Base-by-base conservation (phyloP, 106 monocot species). In the Posidonia australis region DNA sequence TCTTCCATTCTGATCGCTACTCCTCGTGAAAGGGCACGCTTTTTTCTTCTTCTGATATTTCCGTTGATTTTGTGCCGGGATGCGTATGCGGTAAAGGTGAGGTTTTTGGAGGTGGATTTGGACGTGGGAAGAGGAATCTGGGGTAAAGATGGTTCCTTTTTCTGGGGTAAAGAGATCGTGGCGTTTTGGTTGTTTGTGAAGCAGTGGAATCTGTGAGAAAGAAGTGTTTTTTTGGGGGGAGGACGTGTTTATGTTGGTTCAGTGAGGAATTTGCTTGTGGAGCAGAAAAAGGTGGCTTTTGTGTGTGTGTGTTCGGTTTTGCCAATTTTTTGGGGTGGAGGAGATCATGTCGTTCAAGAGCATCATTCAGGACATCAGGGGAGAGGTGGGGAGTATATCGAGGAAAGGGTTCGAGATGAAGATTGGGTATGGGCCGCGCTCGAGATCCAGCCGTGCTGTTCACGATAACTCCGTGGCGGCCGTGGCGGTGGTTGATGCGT, bases 331-430 rank as follows among this genome's bases (percentile, higher is more conserved):
- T n/a, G n/a, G n/a, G n/a, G n/a, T n/a, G n/a, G n/a, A n/a, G n/a
- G n/a, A 63, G 27, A 42, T 66, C 51, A 84, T 82, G 84, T 80
- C 84, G 44, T 78, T 87, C 58, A 81, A 67, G 71, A 84, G 78
- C 59, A 79, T 92, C 46, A 72, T 92, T 55, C 83, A 86, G 47
- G 86, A 84, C 26, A 77, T 84, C 81, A 80, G 65, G 68, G 85
- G 74, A 44, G 82, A 85, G 70, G 78, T 90, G 13, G 89, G 82
- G 25, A 76, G 67, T 62, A 77, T 89, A 2, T 88, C 87, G 61
- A 68, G 69, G 69, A 80, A 74, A 69, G 78, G 78, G 28, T 74
- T 79, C 43, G 82, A 82, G 19, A 62, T 70, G 70, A 78, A 65
- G 64, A 66, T 74, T 13, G 68, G 71, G 13, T 79, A 58, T 44